These are phyloP conservation scores for Suillus americanus DNA, from an alignment of 768 basidiomycete genomes.

Conservation along the genomic window DNA sequence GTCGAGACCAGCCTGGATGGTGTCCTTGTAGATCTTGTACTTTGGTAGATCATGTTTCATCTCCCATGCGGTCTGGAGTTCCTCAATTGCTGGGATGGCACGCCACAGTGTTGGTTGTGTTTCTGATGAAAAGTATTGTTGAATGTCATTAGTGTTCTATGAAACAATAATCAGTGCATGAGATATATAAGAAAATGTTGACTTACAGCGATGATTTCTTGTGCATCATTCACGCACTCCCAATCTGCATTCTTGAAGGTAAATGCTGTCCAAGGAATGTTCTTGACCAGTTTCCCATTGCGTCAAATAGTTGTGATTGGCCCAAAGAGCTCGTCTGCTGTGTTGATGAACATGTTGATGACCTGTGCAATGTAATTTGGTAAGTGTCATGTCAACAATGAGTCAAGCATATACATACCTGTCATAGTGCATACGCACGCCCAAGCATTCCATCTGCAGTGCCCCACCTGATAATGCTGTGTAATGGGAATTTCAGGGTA, in stretches of 20 bases:
- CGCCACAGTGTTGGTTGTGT: conserved; percentile 23
- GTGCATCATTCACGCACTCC: conserved; percentile 15
- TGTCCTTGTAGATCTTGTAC: conserved; percentile 18
- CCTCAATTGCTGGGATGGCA: conserved; percentile 28
- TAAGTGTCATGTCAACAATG: neutral
- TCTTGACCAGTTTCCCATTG: conserved; percentile 16
- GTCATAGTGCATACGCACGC: conserved; percentile 6
- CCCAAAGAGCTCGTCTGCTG: conserved; percentile 27
- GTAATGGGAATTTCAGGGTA: no score
- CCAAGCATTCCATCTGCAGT: no score
- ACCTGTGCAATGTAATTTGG: conserved; percentile 5
- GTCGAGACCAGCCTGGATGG: conserved; percentile 18
- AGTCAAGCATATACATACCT: conserved; percentile 10
- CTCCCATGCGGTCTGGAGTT: conserved; percentile 29
- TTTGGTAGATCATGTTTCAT: conserved; percentile 11
- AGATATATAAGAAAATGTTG: conserved; percentile 1
- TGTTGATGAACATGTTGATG: conserved; percentile 18
- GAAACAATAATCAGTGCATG: conserved; percentile 6
- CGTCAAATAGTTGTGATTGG: conserved; percentile 27
- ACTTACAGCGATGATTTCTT: conserved; percentile 12
- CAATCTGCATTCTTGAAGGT: conserved; percentile 21
- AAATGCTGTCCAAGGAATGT: conserved; percentile 29
- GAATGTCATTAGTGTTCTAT: conserved; percentile 26
- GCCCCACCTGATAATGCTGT: no score
- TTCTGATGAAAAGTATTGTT: conserved; percentile 20